phyloP scores from a whole-genome alignment of 2,329 filamentous ascomycete species.

The Diaporthe citriasiana region DNA sequence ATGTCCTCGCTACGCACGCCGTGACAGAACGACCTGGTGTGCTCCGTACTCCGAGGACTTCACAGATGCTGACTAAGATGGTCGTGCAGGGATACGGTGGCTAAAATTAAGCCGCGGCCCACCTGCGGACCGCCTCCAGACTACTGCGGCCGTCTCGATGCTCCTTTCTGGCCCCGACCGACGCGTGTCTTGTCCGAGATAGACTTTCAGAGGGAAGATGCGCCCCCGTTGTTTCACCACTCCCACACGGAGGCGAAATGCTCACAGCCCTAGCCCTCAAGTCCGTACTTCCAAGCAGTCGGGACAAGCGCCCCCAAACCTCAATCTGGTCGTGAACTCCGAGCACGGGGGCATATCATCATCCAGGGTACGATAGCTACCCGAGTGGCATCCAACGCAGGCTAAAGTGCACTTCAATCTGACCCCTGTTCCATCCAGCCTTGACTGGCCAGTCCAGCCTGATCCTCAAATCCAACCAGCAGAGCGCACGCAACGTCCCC shows the following conservation, averaged over 20 bases:
- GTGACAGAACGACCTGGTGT: background rate
- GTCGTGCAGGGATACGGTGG: constrained; percentile 11
- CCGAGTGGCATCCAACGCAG: background rate
- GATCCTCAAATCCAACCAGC: too few species aligned
- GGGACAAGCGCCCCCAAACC: background rate
- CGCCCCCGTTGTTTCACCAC: constrained; percentile 31
- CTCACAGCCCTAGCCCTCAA: constrained; percentile 7
- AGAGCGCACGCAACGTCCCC: background rate
- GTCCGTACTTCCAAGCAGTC: constrained; percentile 7
- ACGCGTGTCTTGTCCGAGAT: constrained; percentile 30
- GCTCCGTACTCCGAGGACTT: background rate
- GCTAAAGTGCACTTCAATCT: constrained; percentile 1
- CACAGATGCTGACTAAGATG: background rate
- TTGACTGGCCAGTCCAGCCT: background rate
- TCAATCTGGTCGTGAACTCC: constrained; percentile 8
- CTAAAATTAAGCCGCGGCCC: constrained; percentile 29
- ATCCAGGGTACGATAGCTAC: background rate
- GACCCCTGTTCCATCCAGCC: background rate
- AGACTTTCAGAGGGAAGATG: constrained; percentile 24
- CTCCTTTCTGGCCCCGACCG: constrained; percentile 33
- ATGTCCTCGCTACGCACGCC: background rate
- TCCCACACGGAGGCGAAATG: constrained; percentile 32
- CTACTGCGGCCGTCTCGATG: constrained; percentile 16
- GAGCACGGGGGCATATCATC: background rate
- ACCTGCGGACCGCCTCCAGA: constrained; percentile 27